Evolutionary conservation across 306 rosid species (phyloP).

Genomic region (Astragalus membranaceus): DNA sequence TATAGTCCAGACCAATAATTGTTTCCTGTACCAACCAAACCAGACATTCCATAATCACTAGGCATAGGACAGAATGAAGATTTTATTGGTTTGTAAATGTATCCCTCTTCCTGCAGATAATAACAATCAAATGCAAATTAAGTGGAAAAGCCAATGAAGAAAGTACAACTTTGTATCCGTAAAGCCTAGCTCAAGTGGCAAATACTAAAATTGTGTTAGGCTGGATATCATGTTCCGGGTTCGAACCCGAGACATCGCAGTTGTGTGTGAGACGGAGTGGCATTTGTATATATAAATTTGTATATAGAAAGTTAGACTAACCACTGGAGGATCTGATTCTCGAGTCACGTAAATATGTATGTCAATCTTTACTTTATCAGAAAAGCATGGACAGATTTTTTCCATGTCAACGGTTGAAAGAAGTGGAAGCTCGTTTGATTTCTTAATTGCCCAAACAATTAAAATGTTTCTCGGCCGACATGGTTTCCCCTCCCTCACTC

Average conservation of each 20-base stretch:
- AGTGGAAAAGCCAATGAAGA: neutral
- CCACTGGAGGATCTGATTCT: constrained; percentile 80
- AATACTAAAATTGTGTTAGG: too few species aligned
- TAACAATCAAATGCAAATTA: constrained; percentile 13
- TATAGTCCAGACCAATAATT: constrained; percentile 76
- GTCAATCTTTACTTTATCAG: constrained; percentile 51
- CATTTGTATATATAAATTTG: neutral
- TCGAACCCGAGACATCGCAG: too few species aligned
- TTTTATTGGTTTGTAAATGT: constrained; percentile 24
- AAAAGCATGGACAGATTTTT: constrained; percentile 53
- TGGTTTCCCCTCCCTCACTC: constrained; percentile 60
- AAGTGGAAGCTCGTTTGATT: constrained; percentile 71
- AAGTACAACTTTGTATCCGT: neutral
- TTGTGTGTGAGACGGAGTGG: too few species aligned
- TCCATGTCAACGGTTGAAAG: constrained; percentile 66
- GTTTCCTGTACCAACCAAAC: constrained; percentile 79
- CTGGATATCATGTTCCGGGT: too few species aligned
- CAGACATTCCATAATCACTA: constrained; percentile 50
- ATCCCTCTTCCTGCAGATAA: constrained; percentile 69
- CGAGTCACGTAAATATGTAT: constrained; percentile 62
- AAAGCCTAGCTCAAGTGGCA: too few species aligned
- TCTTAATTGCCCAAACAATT: constrained; percentile 85
- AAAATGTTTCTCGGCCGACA: constrained; percentile 57
- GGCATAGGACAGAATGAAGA: constrained; percentile 40
- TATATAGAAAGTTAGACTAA: constrained; percentile 28